Evolutionary conservation across 108 stramenopile genomes (phyloP).

Genomic region (Cyclotella atomus): DNA sequence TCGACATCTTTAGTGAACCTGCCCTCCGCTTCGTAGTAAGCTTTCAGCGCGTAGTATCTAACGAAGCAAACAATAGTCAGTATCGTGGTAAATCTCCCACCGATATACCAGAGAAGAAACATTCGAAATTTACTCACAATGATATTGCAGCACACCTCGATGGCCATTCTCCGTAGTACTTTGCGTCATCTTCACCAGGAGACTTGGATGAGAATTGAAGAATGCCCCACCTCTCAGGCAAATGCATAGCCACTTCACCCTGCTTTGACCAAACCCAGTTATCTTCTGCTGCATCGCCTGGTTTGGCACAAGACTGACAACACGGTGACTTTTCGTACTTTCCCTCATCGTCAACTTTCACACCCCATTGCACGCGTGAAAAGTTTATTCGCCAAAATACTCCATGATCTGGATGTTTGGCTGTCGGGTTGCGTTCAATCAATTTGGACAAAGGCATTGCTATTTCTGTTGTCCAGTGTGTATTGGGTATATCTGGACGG

Average conservation of each 20-base stretch:
- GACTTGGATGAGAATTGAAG: conserved; percentile 38
- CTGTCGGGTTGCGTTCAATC: conserved; percentile 25
- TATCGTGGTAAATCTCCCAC: no score
- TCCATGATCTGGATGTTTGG: conserved; percentile 33
- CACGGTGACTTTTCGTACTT: conserved; percentile 41
- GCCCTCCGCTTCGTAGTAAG: conserved; percentile 32
- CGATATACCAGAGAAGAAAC: no score
- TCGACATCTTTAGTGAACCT: conserved; percentile 32
- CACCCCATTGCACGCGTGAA: conserved; percentile 53
- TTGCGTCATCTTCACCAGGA: conserved; percentile 20
- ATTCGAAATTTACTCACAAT: conserved; percentile 23
- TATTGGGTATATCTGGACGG: conserved; percentile 32
- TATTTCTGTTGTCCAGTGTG: conserved; percentile 49
- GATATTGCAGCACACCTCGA: conserved; percentile 80
- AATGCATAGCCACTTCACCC: conserved; percentile 45
- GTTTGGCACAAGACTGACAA: conserved; percentile 40
- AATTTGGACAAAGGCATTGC: conserved; percentile 47
- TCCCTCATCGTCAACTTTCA: conserved; percentile 28
- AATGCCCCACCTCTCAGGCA: conserved; percentile 48
- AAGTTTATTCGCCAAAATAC: conserved; percentile 51
- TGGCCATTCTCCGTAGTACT: conserved; percentile 64
- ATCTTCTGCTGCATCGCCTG: conserved; percentile 38
- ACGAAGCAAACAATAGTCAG: no score
- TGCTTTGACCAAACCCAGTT: conserved; percentile 50
- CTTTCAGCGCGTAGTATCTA: conserved; percentile 74